Evolutionary conservation across 345 rosid species (phyloP), one percentile per base, ranked within the genome.

Genomic region (Microthlaspi erraticum): DNA sequence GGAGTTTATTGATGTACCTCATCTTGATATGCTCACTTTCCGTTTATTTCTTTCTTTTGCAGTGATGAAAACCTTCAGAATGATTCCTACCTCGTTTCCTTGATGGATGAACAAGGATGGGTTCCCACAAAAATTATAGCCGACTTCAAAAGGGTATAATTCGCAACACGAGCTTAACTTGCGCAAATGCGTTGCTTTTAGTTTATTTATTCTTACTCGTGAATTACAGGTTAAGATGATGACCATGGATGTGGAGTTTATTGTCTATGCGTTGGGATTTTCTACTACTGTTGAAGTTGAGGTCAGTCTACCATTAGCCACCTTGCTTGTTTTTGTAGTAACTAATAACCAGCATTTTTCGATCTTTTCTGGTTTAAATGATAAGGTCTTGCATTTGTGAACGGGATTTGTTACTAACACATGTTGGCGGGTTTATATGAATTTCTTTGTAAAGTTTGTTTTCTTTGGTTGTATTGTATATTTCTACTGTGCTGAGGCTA

Each of bases 31-130:
- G 43, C 43, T 64, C 42, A 56, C 12, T 42, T 20, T 23, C 23
- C 13, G 1, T 50, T 10, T 64, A 33, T 60, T 36, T 66, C 1
- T 63, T 71, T 72, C 37, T 69, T 65, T 73, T 79, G 77, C 87
- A 95, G 99, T 74, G 92, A 89, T 81, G 96, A 84, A 70, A 95
- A 95, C 85, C 85, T 92, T 81, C 79, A 73, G 79, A 77, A 61
- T 26, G 99, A 95, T 49, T 76, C 67, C 61, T 92, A 80, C 71
- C 80, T 95, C 57, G 83, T 81, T 43, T 82, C 92, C 68, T 80
- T 87, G 83, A 90, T 95, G 99, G 99, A 95, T 80, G 81, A 83
- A 67, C 83, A 88, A 69, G 99, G 99, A 67, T 88, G 97, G 97
- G 99, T 88, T 81, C 83, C 90, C 16, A 78, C 83, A 19, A 74